A percentile compares a stretch with the other conserved stretches of the same genome.
Evolutionary conservation across 805 yeast genomes (phyloP).

Genomic region (Metschnikowia koreensis): DNA sequence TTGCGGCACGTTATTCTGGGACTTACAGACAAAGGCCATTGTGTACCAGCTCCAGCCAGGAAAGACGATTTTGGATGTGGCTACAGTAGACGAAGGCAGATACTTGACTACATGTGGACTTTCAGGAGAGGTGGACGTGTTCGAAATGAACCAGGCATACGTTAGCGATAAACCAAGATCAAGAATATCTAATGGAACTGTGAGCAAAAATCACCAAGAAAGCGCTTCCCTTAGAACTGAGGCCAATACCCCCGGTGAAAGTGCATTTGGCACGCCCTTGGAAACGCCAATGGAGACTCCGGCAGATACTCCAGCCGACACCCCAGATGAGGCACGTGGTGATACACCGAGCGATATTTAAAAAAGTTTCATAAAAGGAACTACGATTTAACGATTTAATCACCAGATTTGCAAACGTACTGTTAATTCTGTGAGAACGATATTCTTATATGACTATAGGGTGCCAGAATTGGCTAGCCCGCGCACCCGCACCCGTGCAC

Average conservation of each 20-base stretch:
- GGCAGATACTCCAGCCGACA: not conserved
- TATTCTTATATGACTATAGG: too few species aligned
- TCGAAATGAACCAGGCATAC: slow-evolving; percentile 9
- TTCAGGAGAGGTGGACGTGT: slow-evolving; percentile 15
- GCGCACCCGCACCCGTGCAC: not conserved
- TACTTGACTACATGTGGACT: slow-evolving; percentile 30
- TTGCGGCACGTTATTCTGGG: slow-evolving; percentile 60
- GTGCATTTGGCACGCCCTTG: slow-evolving; percentile 2
- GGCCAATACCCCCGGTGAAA: not conserved
- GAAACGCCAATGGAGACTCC: slow-evolving; percentile 1
- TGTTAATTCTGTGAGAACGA: too few species aligned
- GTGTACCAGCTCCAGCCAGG: slow-evolving; percentile 25
- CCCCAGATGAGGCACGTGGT: not conserved
- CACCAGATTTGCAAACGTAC: too few species aligned
- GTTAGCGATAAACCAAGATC: not conserved
- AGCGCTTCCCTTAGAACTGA: not conserved
- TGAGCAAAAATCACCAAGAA: not conserved
- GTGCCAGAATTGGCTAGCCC: too few species aligned
- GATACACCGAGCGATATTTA: not conserved
- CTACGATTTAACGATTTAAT: too few species aligned
- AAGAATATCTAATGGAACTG: not conserved
- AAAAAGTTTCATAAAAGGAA: too few species aligned
- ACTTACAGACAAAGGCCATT: slow-evolving; percentile 57
- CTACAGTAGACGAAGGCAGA: slow-evolving; percentile 35
- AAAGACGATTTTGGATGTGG: slow-evolving; percentile 44